Evolutionary conservation across 371 early-diverging fungal species (phyloP), one percentile per base, ranked within the genome.

Genomic region (Basidiobolus heterosporus): DNA sequence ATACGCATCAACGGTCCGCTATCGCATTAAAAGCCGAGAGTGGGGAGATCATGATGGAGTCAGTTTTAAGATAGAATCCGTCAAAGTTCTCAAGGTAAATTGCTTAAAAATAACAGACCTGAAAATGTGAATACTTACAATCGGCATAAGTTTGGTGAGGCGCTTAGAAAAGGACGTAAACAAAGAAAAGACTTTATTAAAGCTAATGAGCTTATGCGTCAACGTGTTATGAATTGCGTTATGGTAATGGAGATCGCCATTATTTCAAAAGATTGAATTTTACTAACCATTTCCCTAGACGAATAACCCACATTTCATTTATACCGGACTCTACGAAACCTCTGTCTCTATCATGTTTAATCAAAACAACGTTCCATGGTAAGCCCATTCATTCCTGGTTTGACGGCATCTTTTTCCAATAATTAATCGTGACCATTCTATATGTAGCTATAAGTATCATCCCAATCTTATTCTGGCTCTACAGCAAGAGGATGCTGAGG

Each of bases 31-130:
- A 46, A 76, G 78, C 44, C 63, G 84, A 17, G 71, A 72, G 1
- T 88, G 85, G 85, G 73, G 72, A 1, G 58, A 68, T 20, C 88
- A 88, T 62, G 81, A 83, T 53, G 88, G 88, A 11, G 72, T 78
- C 46, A 80, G 81, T 45, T 62, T 83, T 15, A 66, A 59, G 53
- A 70, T 87, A n/a, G 76, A 78, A 42, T 58, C 61, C n/a, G 75
- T 80, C 6, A 64, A 66, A 36, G 60, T 64, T 24, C 36, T 67
- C 22, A 42, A 48, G 36, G 52, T 57, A 42, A 36, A 23, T 21
- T 30, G 14, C 19, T 23, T 36, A 41, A 16, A 42, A 49, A 15
- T 16, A 21, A 38, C n/a, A 38, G 16, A n/a, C 38, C 19, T 55
- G 5, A 9, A 30, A 30, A 9, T 30, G 9, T 30, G 30, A 9